Evolutionary conservation across 2,329 filamentous ascomycete genomes (phyloP), one percentile per base, ranked within the genome.

Genomic region (Trichoderma sp.): DNA sequence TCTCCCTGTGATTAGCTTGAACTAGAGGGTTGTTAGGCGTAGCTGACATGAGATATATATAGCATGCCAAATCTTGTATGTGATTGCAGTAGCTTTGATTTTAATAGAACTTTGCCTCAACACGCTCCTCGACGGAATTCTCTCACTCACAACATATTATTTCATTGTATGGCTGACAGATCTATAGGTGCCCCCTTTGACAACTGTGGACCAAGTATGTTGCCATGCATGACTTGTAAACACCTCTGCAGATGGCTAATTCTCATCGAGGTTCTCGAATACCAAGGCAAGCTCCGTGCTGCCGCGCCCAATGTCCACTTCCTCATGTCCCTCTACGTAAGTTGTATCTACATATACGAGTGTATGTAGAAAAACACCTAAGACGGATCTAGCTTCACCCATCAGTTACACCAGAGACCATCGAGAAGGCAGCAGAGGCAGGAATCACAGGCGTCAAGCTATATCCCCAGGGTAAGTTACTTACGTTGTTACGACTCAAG

Each of bases 381-480:
- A 55, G 68, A 17, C 34, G 4, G 3, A 7, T 26, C 9, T 72
- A 85, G 80, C 82, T 87, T 73, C 90, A 93, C 78, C 83, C 86
- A 12, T 87, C 86, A 26, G 84, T 93, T 67, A 93, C 90, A 0
- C 89, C 91, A 6, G 88, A 90, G 26, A 88, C 89, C 12, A 93
- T 97, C 76, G 86, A 87, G 64, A 87, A 93, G 76, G 94, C 94
- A 57, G 91, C 91, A 74, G 85, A 86, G 69, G 89, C 90, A 3
- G 93, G 93, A 7, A 88, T 97, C 76, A 81, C 83, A 3, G 92
- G 92, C 36, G 88, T 94, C 63, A 94, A 94, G 81, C 87, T 90
- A 61, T 94, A 94, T 76, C 88, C 90, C 2, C 82, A 85, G 78
- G 81, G 83, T 76, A 74, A 34, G 72, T 50, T 12, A 26, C 13